phyloP scores from a whole-genome alignment of 257 asterid genomes.

The Striga asiatica region DNA sequence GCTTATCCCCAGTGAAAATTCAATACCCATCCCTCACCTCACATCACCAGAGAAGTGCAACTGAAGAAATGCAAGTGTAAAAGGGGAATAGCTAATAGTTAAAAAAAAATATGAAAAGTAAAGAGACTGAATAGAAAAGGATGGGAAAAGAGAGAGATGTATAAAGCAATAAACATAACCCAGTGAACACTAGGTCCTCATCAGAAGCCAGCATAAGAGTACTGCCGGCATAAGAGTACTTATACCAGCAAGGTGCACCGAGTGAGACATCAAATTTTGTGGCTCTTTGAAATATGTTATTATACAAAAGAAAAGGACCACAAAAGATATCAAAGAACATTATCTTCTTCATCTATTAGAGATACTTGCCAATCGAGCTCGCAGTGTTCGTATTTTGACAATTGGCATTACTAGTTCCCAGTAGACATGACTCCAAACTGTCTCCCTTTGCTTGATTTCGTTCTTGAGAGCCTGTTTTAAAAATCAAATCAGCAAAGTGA shows the following conservation, averaged over 20 bases:
- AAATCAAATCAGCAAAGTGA: slow-evolving; percentile 18
- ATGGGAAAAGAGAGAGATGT: background rate
- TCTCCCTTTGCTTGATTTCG: slow-evolving; percentile 83
- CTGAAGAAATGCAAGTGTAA: background rate
- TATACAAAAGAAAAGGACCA: background rate
- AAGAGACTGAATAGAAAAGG: background rate
- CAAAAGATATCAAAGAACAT: slow-evolving; percentile 14
- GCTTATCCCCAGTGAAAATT: background rate
- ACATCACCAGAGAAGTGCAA: background rate
- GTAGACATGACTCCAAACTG: slow-evolving; percentile 57
- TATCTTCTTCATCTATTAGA: slow-evolving; percentile 9
- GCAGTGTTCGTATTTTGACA: slow-evolving; percentile 63
- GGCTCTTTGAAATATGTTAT: background rate
- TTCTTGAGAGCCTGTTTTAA: slow-evolving; percentile 73
- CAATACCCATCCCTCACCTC: background rate
- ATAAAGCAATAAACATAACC: background rate
- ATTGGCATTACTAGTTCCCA: slow-evolving; percentile 86
- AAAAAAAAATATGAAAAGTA: background rate
- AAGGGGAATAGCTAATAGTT: background rate
- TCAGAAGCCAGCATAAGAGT: slow-evolving; percentile 1
- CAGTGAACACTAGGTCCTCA: slow-evolving; percentile 10
- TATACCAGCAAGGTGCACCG: background rate
- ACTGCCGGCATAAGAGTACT: too few relatives aligned
- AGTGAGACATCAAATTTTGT: too few relatives aligned
- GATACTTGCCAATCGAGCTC: slow-evolving; percentile 87